These are phyloP conservation scores for Paecilomyces variotii DNA, from an alignment of 2,329 filamentous ascomycete species.

Conservation along the genomic window DNA sequence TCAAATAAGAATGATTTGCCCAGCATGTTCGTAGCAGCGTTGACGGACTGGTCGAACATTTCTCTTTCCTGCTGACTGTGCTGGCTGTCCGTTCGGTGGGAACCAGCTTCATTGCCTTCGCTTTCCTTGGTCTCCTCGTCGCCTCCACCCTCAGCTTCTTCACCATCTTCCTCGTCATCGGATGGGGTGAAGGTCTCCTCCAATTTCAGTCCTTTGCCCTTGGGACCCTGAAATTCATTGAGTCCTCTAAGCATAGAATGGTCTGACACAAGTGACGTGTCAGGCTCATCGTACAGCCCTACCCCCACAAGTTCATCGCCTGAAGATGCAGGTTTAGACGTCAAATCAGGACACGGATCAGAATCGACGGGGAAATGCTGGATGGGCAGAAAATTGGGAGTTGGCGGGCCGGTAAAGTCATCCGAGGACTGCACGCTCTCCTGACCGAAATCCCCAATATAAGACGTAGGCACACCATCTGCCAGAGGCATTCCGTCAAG, in stretches of 20 bases:
- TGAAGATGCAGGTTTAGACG: constrained; percentile 48
- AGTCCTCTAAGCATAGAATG: constrained; percentile 50
- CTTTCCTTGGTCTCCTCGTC: constrained; percentile 21
- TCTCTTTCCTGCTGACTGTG: background rate
- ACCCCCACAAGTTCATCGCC: constrained; percentile 73
- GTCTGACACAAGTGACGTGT: constrained; percentile 44
- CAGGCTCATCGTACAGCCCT: constrained; percentile 70
- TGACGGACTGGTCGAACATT: constrained; percentile 4
- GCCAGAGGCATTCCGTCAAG: constrained; percentile 26
- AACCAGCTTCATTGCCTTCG: background rate
- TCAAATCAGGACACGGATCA: constrained; percentile 24
- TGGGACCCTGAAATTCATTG: constrained; percentile 33
- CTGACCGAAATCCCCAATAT: constrained; percentile 22
- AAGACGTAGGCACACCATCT: constrained; percentile 22
- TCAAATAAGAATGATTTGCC: constrained; percentile 28
- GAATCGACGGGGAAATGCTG: constrained; percentile 23
- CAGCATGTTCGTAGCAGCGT: constrained; percentile 17
- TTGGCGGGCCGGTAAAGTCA: constrained; percentile 26
- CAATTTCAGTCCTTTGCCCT: constrained; percentile 68
- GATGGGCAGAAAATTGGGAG: constrained; percentile 31
- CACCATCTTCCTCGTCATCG: constrained; percentile 47
- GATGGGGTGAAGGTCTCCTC: constrained; percentile 68
- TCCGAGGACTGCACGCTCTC: constrained; percentile 28
- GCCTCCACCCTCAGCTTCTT: constrained; percentile 51
- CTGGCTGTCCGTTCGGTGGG: background rate